Base-by-base conservation (phyloP, 2,329 filamentous ascomycete genomes). In the Pseudophaeomoniella oleicola region DNA sequence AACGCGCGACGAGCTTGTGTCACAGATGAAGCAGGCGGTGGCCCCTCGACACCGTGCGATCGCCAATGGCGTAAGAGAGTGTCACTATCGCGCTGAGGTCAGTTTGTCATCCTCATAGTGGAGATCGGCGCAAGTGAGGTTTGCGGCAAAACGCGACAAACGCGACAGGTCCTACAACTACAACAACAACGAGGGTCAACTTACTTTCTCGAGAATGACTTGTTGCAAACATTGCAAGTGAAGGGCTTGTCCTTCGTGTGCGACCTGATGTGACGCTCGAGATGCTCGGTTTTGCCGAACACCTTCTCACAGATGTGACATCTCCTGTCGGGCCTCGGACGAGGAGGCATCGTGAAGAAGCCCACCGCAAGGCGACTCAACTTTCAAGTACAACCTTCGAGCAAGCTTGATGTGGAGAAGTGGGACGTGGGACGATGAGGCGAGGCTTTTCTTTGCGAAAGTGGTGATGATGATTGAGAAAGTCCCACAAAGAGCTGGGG, bases 181-280 rank as follows among this genome's bases (percentile, higher is more conserved):
- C 3, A 4, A 32, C 12, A 15, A 2, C 6, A 14, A 27, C 3
- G 1, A 5, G 2, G 16, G 11, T 4, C 5, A 14, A 42, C 39
- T 37, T 42, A 53, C 50, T 51, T 40, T 32, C 50, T 46, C 38
- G 43, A 46, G 35, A 50, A 54, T 3, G 38, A 18, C 32, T 52
- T 51, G 3, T 37, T 33, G 37, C 50, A 54, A 1, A 41, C 33
- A 16, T 35, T 35, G 36, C 51, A 54, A 12, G 18, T 19, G 35
- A 55, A 55, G 2, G 53, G 53, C 38, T 50, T 55, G 37, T 55
- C 52, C 31, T 50, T 52, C 2, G 51, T 55, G 32, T 55, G 53
- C 19, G 47, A 47, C 18, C 51, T 44, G n/a, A 53, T 45, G 40
- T 55, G 53, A 15, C 53, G 44, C 18, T 51, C 43, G 6, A 55